Evolutionary conservation across 1,139 yeast species (phyloP), one percentile per base, ranked within the genome.

Genomic region (Eremothecium sinecaudum): DNA sequence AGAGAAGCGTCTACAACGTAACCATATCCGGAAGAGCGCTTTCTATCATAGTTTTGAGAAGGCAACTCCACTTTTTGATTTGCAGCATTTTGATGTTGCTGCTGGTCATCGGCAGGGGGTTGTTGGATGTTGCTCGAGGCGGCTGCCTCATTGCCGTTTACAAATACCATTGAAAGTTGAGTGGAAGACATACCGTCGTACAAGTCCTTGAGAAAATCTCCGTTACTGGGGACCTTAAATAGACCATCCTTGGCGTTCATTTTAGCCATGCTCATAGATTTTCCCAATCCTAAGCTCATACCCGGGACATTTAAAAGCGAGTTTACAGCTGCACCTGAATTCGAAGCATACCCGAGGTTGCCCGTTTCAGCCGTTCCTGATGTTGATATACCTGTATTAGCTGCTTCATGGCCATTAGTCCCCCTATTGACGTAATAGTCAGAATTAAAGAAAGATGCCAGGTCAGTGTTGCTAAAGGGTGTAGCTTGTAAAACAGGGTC

Each of bases 1-100:
- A 54, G 40, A 2, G 59, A 53, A 5, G 55, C 58, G 34, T 55
- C 60, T 8, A 53, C 54, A 17, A 54, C 46, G 28, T 46, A 51
- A 22, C 46, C 47, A 33, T 44, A 39, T 27, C 51, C 33, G 4
- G n/a, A 21, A 8, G 8, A 13, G 7, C 14, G 9, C 12, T 23
- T 23, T 23, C 11, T 8, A 7, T 23, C 14, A 9, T 12, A 7
- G 13, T 9, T 23, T n/a, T n/a, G n/a, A n/a, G n/a, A n/a, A n/a
- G n/a, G n/a, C n/a, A n/a, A n/a, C n/a, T 19, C 21, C 10, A 19
- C 7, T 23, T 8, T 23, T 23, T 9, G 25, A 12, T 13, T 23
- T 8, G 8, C 14, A 7, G 25, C 25, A 15, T 24, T 19, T 20
- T 34, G 33, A 13, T 27, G 19, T 22, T 31, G 28, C 32, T 18